Evolutionary conservation across 148 eudicot genomes (phyloP).

Genomic region (Vaccinium darrowii): DNA sequence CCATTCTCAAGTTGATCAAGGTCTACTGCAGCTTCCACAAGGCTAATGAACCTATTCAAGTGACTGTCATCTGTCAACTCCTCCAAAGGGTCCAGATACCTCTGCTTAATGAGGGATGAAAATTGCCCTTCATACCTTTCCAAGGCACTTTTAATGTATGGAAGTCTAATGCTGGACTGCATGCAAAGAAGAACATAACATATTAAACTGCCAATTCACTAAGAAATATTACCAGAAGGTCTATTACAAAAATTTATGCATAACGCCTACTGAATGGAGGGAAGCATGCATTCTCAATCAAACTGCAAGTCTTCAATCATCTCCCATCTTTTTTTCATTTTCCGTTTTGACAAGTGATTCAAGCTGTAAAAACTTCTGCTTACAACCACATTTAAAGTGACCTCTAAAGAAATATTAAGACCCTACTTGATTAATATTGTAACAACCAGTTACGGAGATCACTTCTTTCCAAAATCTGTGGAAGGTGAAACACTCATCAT

Average conservation of each 20-base stretch:
- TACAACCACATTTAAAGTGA: not conserved
- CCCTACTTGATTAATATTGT: not conserved
- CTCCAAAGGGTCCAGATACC: conserved; percentile 64
- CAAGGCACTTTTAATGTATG: conserved; percentile 74
- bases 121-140: conserved; percentile 70
- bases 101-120: conserved; percentile 64
- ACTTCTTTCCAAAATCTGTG: not conserved
- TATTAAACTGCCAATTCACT: not conserved
- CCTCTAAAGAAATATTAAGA: too few species aligned
- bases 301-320: conserved; percentile 4
- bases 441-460: not conserved
- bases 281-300: conserved; percentile 3
- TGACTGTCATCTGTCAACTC: conserved; percentile 72
- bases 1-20: conserved; percentile 96
- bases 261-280: not conserved
- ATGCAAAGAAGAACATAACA: conserved; percentile 15
- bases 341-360: not conserved
- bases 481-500: not conserved
- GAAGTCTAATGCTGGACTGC: conserved; percentile 93
- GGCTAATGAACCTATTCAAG: conserved; percentile 78
- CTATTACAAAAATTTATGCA: not conserved
- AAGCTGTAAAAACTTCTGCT: not conserved
- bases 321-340: not conserved
- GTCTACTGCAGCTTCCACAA: conserved; percentile 94
- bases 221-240: not conserved